phyloP scores from a whole-genome alignment of 371 early-diverging fungal genomes.

The Mucor irregularis region DNA sequence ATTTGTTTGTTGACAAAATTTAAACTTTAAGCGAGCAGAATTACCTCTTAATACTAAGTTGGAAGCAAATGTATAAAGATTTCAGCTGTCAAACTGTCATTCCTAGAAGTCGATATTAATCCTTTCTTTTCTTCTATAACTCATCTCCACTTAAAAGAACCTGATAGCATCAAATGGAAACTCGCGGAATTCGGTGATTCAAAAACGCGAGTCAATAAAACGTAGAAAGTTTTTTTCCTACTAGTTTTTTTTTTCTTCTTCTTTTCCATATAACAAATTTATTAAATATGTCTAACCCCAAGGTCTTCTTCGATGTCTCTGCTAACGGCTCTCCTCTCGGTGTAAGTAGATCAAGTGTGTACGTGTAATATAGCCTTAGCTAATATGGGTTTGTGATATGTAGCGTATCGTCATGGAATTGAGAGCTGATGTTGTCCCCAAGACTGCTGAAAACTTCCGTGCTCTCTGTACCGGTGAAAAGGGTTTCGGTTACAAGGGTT shows the following conservation, averaged over 20 bases:
- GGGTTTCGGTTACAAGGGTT: conserved; percentile 85
- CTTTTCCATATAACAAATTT: neutral
- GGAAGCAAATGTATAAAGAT: too few species aligned
- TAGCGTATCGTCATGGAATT: conserved; percentile 66
- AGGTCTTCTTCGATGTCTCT: conserved; percentile 63
- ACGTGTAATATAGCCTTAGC: neutral
- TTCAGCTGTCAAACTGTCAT: too few species aligned
- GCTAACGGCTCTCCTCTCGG: conserved; percentile 56
- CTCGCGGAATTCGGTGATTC: neutral
- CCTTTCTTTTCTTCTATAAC: neutral
- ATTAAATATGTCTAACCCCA: conserved; percentile 25
- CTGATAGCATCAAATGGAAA: conserved; percentile 9
- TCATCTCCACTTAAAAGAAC: too few species aligned
- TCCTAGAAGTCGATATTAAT: too few species aligned
- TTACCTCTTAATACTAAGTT: too few species aligned
- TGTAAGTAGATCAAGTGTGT: conserved; percentile 25
- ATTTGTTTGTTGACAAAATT: too few species aligned
- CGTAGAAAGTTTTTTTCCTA: neutral
- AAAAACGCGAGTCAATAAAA: neutral
- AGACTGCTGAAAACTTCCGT: conserved; percentile 98
- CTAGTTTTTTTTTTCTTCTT: neutral
- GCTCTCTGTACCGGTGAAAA: conserved; percentile 77
- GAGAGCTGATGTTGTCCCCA: conserved; percentile 88
- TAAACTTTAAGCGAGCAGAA: too few species aligned
- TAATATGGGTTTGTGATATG: too few species aligned